phyloP scores from a whole-genome alignment of 2,329 filamentous ascomycete genomes.

The Phyllosticta capitalensis region DNA sequence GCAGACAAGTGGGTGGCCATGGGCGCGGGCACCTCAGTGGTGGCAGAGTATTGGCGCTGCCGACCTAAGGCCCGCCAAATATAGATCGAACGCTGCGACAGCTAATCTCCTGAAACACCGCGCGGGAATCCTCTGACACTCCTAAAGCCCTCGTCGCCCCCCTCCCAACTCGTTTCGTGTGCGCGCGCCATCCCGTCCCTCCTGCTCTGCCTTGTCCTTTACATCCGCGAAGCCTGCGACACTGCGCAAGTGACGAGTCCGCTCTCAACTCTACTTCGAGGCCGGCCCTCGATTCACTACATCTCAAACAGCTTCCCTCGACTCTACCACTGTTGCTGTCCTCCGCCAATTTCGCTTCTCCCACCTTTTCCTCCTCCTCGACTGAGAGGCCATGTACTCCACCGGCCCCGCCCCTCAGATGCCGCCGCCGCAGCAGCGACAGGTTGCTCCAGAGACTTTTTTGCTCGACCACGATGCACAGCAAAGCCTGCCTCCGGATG shows the following conservation, averaged over 20 bases:
- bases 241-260: conserved; percentile 1
- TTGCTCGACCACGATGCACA: conserved; percentile 96
- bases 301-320: conserved; percentile 11
- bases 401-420: conserved; percentile 53
- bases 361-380: not conserved
- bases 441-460: conserved; percentile 87
- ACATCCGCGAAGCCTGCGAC: not conserved
- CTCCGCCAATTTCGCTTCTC: conserved; percentile 9
- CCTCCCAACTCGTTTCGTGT: conserved; percentile 11
- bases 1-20: not conserved
- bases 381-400: conserved; percentile 36
- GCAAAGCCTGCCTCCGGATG: conserved; percentile 90
- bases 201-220: conserved; percentile 1
- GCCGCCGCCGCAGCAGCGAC: conserved; percentile 71
- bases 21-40: too few relatives aligned
- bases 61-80: not conserved
- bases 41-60: not conserved
- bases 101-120: conserved; percentile 12
- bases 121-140: conserved; percentile 6
- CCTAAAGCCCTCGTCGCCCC: conserved; percentile 11
- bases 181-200: conserved; percentile 6
- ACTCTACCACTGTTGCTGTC: conserved; percentile 8
- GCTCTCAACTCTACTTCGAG: not conserved
- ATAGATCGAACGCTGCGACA: not conserved
- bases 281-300: conserved; percentile 12